These are phyloP conservation scores for Wickerhamomyces sydowiorum DNA, from an alignment of 805 yeast species.

Conservation along the genomic window DNA sequence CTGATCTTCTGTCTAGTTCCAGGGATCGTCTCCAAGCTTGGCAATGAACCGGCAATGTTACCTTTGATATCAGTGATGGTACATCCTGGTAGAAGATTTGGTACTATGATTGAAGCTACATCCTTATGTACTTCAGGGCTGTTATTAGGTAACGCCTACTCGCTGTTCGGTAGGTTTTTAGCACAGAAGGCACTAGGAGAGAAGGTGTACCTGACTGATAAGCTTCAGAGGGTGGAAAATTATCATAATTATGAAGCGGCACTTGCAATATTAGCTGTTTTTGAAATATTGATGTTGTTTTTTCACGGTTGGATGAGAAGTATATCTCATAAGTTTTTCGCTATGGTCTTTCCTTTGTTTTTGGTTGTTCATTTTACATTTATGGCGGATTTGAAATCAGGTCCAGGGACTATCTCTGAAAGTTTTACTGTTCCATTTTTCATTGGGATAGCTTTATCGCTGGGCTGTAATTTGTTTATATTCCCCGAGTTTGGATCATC, in stretches of 20 bases:
- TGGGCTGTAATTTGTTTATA: constrained; percentile 35
- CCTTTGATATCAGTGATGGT: constrained; percentile 41
- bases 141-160: constrained; percentile 35
- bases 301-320: constrained; percentile 46
- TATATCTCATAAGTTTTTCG: constrained; percentile 39
- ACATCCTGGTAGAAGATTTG: constrained; percentile 45
- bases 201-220: constrained; percentile 25
- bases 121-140: constrained; percentile 36
- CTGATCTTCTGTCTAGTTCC: constrained; percentile 36
- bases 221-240: constrained; percentile 22
- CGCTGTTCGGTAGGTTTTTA: constrained; percentile 34
- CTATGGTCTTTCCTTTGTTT: constrained; percentile 41
- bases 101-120: constrained; percentile 39
- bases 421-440: constrained; percentile 38
- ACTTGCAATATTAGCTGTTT: constrained; percentile 36
- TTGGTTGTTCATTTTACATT: constrained; percentile 45
- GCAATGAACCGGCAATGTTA: constrained; percentile 37
- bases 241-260: constrained; percentile 32
- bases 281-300: constrained; percentile 40
- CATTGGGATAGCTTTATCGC: constrained; percentile 37
- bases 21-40: constrained; percentile 27
- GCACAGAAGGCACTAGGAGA: constrained; percentile 32
- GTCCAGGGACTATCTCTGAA: constrained; percentile 28
- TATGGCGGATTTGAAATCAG: constrained; percentile 26
- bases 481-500: constrained; percentile 51